Base-by-base conservation (phyloP, 306 rosid genomes). In the Malus fusca region DNA sequence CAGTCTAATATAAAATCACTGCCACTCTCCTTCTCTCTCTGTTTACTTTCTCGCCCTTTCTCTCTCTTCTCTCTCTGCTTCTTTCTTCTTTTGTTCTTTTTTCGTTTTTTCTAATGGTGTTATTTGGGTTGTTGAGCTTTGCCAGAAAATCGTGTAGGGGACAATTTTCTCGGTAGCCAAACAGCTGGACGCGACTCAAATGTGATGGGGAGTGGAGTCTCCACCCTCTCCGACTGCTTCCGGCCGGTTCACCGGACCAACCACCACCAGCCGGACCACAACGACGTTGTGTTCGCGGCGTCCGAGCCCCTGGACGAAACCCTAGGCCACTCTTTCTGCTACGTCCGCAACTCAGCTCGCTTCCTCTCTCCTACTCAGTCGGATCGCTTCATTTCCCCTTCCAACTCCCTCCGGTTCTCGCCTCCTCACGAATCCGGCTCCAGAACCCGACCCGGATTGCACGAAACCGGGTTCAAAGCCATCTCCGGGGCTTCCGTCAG, bases 401-500 rank as follows among this genome's bases (percentile, higher is more conserved):
- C 97, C 17, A 77, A 84, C 66, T 95, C 97, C 3, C 96, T 90
- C 7, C 98, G 96, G 3, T 95, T 92, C 76, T 95, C 96, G 4
- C 96, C 97, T 0, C 51, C 95, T n/a, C 91, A 86, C 30, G 90
- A 90, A 4, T 26, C 83, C 12, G 55, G 82, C 0, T 22, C 81
- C 10, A 71, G 77, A 70, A 60, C 78, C 77, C 88, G 97, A 77
- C 66, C 92, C 88, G 90, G 88, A 3, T 74, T 62, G 0, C 88
- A 81, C 6, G 98, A 90, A 79, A 92, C 96, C 55, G 90, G 82
- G 1, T 95, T 95, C 81, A 87, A 81, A 74, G 78, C 96, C 77
- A 95, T 95, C 81, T 95, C 98, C 15, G 98, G 98, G 17, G 97
- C 98, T n/a, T 89, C 98, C 19, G 96, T 92, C 6, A 95, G 98